phyloP scores from a whole-genome alignment of 2,329 filamentous ascomycete genomes.

The Xylaria digitata region DNA sequence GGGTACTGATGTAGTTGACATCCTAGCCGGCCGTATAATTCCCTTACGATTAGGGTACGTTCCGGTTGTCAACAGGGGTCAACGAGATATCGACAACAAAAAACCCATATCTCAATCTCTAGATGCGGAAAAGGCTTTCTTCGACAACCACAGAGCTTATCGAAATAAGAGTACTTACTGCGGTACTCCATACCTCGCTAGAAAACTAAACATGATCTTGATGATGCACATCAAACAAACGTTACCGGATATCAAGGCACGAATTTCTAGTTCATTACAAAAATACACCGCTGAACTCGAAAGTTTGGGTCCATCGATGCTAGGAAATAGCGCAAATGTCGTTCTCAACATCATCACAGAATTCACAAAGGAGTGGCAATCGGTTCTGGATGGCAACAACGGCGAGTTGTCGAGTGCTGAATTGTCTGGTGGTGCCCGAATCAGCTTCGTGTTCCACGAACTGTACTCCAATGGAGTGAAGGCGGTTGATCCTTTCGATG shows the following conservation, averaged over 20 bases:
- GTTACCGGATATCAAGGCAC: constrained; percentile 96
- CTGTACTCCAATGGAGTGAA: constrained; percentile 98
- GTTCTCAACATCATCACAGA: constrained; percentile 99
- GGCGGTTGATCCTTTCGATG: constrained; percentile 96
- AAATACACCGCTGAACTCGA: constrained; percentile 89
- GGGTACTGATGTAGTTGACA: constrained; percentile 97
- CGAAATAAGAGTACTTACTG: constrained; percentile 99
- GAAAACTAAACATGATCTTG: constrained; percentile 96
- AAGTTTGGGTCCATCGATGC: constrained; percentile 89
- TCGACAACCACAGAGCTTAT: constrained; percentile 98
- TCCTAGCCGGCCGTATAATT: constrained; percentile 96
- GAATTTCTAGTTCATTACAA: constrained; percentile 91
- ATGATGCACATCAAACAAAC: constrained; percentile 99
- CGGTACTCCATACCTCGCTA: constrained; percentile 94
- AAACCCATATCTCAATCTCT: constrained; percentile 91
- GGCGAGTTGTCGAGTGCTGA: constrained; percentile 94
- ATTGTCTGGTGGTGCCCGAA: constrained; percentile 95
- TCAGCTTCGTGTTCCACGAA: constrained; percentile 99
- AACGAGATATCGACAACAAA: constrained; percentile 98
- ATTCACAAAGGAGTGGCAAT: constrained; percentile 97
- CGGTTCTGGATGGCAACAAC: constrained; percentile 95
- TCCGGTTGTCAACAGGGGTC: constrained; percentile 96
- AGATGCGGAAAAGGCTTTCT: constrained; percentile 95
- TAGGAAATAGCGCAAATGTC: constrained; percentile 96
- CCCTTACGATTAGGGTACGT: constrained; percentile 94